Evolutionary conservation across 2,329 filamentous ascomycete genomes (phyloP).

Genomic region (Pestalotiopsis sp.): DNA sequence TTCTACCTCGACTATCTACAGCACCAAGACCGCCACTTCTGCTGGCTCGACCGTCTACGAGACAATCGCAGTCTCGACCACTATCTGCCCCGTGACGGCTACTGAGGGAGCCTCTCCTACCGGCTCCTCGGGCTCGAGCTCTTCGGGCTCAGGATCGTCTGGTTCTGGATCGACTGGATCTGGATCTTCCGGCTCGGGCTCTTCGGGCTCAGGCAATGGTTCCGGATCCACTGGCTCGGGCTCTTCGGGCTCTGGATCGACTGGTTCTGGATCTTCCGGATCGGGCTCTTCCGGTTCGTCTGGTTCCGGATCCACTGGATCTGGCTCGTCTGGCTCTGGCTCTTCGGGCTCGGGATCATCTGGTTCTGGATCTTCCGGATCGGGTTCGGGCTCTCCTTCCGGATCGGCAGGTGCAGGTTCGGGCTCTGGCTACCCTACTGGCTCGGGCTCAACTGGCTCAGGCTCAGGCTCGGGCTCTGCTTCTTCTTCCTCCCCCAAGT

Average conservation of each 20-base stretch:
- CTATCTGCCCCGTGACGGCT: slow-evolving; percentile 44
- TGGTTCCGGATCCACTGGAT: too few relatives aligned
- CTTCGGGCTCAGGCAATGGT: background rate
- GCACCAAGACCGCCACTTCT: slow-evolving; percentile 37
- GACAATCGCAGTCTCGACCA: slow-evolving; percentile 46
- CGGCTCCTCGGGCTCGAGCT: background rate
- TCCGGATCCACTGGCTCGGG: background rate
- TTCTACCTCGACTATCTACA: slow-evolving; percentile 1
- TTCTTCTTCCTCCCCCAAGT: background rate
- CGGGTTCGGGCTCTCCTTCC: background rate
- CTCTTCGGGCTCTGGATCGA: background rate
- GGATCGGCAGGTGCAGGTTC: background rate
- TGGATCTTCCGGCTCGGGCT: background rate
- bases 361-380: background rate
- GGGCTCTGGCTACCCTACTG: background rate
- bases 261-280: background rate
- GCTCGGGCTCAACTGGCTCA: background rate
- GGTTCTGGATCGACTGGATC: slow-evolving; percentile 37
- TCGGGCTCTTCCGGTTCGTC: background rate
- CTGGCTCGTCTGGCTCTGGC: background rate
- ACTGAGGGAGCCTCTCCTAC: background rate
- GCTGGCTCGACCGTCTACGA: slow-evolving; percentile 44
- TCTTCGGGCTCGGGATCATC: background rate
- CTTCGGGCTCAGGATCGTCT: slow-evolving; percentile 27
- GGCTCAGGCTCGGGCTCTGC: slow-evolving; percentile 1